These are phyloP conservation scores for Backusella circina DNA, from an alignment of 192 early-diverging fungal genomes.

Conservation along the genomic window DNA sequence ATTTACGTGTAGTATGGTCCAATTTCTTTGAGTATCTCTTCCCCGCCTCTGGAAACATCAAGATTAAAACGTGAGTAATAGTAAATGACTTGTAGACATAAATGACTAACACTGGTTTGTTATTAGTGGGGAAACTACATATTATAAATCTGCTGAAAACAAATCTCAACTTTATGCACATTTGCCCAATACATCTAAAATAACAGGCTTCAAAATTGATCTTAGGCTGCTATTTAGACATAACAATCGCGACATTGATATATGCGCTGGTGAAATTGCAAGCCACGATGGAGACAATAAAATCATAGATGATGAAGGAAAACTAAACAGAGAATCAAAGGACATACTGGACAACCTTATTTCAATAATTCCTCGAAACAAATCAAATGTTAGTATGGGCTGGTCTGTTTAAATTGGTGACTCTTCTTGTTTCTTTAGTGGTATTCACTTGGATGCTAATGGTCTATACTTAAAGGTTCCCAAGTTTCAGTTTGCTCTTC, in stretches of 20 bases:
- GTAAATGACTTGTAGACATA: constrained; percentile 4
- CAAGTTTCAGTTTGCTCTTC: background rate
- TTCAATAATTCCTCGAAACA: no score
- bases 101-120: background rate
- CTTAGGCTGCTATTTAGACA: no score
- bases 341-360: no score
- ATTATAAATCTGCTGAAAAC: no score
- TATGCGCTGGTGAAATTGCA: background rate
- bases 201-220: no score
- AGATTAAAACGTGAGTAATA: constrained; percentile 7
- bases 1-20: constrained; percentile 5
- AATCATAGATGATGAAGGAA: constrained; percentile 5
- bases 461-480: no score
- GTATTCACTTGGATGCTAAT: no score
- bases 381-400: constrained; percentile 2
- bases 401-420: background rate
- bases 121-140: constrained; percentile 2
- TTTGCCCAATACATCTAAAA: no score
- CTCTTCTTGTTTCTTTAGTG: background rate
- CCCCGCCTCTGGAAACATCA: background rate
- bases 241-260: no score
- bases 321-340: background rate
- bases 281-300: background rate
- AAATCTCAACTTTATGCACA: no score
- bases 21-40: constrained; percentile 5